Evolutionary conservation across 192 early-diverging fungal species (phyloP).

Genomic region (Gaertneriomyces sp.): DNA sequence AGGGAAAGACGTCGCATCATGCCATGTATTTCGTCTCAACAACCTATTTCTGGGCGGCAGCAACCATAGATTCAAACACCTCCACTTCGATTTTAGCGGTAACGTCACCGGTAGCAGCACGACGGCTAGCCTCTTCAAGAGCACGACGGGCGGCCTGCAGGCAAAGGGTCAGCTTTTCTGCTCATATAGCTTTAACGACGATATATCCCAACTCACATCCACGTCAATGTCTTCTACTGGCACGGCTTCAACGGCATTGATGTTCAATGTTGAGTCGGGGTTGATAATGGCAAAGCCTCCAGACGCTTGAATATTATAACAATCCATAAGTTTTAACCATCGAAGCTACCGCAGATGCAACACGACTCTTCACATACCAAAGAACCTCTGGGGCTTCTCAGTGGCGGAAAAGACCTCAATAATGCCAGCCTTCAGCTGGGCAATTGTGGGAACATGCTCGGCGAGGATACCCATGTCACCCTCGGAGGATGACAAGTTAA

Average conservation of each 20-base stretch:
- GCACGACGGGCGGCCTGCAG: constrained; percentile 65
- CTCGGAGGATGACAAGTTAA: constrained; percentile 86
- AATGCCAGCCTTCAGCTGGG: constrained; percentile 88
- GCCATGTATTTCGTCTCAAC: neutral
- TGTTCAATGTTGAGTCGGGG: constrained; percentile 92
- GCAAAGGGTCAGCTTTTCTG: neutral
- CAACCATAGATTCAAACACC: constrained; percentile 81
- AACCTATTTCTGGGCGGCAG: constrained; percentile 45
- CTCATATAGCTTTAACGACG: neutral
- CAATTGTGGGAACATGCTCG: constrained; percentile 95
- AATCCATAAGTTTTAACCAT: constrained; percentile 12
- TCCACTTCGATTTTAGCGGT: constrained; percentile 83
- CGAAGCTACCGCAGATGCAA: neutral
- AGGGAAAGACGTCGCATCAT: too few relatives aligned
- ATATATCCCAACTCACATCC: constrained; percentile 48
- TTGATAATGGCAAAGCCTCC: constrained; percentile 98
- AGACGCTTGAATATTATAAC: constrained; percentile 53
- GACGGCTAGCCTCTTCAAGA: constrained; percentile 78
- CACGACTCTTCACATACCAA: constrained; percentile 59
- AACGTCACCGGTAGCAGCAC: constrained; percentile 49
- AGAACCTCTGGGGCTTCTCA: constrained; percentile 82
- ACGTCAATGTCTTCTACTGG: constrained; percentile 81
- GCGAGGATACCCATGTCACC: constrained; percentile 98
- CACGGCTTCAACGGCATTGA: constrained; percentile 94
- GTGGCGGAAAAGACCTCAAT: constrained; percentile 76